These are phyloP conservation scores for Citrus reticulata DNA, from an alignment of 345 rosid species.

Conservation along the genomic window DNA sequence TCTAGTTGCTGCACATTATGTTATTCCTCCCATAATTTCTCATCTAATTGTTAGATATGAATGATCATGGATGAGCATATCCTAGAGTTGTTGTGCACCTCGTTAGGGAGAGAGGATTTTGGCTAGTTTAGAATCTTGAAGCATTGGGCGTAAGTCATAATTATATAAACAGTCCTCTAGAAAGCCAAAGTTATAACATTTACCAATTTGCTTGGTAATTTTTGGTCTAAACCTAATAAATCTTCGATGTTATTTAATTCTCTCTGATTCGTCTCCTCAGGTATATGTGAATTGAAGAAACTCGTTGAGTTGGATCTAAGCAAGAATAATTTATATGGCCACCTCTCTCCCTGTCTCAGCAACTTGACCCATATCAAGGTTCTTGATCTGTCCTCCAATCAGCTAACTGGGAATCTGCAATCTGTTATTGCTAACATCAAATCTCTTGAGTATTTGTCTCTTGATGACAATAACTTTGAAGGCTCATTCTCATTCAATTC, in stretches of 20 bases:
- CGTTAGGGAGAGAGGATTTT: too few species aligned
- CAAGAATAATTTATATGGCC: neutral
- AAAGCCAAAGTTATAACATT: too few species aligned
- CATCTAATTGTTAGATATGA: too few species aligned
- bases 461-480: neutral
- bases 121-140: too few species aligned
- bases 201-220: too few species aligned
- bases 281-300: neutral
- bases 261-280: neutral
- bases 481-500: neutral
- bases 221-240: too few species aligned
- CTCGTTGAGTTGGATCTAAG: neutral
- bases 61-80: too few species aligned
- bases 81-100: too few species aligned
- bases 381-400: constrained; percentile 9
- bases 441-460: neutral
- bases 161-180: too few species aligned
- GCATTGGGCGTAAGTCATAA: too few species aligned
- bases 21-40: too few species aligned
- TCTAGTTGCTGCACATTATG: too few species aligned
- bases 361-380: constrained; percentile 10
- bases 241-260: neutral
- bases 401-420: neutral
- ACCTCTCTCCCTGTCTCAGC: neutral
- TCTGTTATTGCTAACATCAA: neutral